Evolutionary conservation across 371 early-diverging fungal genomes (phyloP).

Genomic region (Lichtheimia hyalospora): DNA sequence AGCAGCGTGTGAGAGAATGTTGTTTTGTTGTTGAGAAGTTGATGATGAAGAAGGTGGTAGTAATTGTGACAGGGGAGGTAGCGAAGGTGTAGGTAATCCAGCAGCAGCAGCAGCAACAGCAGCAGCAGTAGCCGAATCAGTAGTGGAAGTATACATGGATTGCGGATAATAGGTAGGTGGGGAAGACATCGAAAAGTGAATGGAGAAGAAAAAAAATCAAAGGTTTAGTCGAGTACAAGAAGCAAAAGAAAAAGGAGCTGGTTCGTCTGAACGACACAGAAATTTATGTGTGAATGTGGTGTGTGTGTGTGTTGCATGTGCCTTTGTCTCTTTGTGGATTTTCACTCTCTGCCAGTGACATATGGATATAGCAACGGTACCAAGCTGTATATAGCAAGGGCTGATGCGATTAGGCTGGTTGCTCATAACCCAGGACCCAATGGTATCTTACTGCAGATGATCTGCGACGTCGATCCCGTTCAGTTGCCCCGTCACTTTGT

Average conservation of each 20-base stretch:
- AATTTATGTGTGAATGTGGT: not conserved
- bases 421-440: not conserved
- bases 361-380: not conserved
- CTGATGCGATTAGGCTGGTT: not conserved
- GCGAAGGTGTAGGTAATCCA: slow-evolving; percentile 24
- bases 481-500: not conserved
- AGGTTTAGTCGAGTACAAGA: not conserved
- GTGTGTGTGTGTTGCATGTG: not conserved
- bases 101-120: slow-evolving; percentile 31
- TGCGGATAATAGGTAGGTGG: not conserved
- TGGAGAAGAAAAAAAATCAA: not conserved
- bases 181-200: not conserved
- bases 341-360: not conserved
- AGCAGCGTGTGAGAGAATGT: not conserved
- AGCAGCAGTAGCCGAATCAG: slow-evolving; percentile 19
- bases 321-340: no score
- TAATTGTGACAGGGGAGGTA: slow-evolving; percentile 49
- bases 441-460: not conserved
- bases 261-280: not conserved
- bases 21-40: slow-evolving; percentile 3
- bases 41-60: slow-evolving; percentile 19
- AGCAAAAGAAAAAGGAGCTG: not conserved
- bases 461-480: slow-evolving; percentile 2
- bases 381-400: slow-evolving; percentile 1
- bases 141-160: not conserved